phyloP scores from a whole-genome alignment of 1,139 yeast genomes.

The Suzukiozyma palmioleophila region DNA sequence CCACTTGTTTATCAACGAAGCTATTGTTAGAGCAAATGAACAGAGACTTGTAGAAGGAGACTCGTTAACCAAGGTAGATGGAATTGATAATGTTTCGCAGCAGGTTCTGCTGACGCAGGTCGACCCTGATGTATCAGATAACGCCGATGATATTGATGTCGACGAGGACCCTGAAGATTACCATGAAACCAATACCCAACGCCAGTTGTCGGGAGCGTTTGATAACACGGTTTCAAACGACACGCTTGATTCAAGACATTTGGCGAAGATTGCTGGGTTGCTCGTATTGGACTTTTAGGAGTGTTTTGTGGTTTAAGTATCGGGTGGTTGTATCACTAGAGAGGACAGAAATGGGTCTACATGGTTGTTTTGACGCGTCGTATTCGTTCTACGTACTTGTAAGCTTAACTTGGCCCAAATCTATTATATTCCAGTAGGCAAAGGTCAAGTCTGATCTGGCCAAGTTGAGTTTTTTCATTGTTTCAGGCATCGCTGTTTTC shows the following conservation, averaged over 20 bases:
- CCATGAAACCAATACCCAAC: constrained; percentile 17
- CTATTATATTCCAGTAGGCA: constrained; percentile 32
- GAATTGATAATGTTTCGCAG: constrained; percentile 26
- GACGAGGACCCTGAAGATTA: constrained; percentile 12
- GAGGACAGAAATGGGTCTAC: no score
- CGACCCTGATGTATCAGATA: constrained; percentile 7
- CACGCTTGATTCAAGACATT: constrained; percentile 47
- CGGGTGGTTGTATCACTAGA: no score
- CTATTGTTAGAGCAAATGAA: constrained; percentile 58
- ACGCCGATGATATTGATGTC: constrained; percentile 12
- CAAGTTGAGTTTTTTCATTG: constrained; percentile 14
- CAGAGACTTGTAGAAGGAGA: constrained; percentile 35
- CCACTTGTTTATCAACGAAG: constrained; percentile 58
- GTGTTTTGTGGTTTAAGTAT: neutral
- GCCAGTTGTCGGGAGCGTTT: constrained; percentile 14
- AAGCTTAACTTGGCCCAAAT: constrained; percentile 13
- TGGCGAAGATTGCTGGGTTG: constrained; percentile 51
- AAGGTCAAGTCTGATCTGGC: constrained; percentile 19
- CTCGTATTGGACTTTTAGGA: constrained; percentile 50
- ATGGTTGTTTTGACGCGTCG: constrained; percentile 1
- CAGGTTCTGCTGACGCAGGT: constrained; percentile 14
- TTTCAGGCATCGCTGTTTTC: constrained; percentile 20
- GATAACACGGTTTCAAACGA: constrained; percentile 19
- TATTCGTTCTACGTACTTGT: neutral
- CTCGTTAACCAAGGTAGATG: constrained; percentile 22